Base-by-base conservation (phyloP, 106 monocot species). In the Posidonia australis region DNA sequence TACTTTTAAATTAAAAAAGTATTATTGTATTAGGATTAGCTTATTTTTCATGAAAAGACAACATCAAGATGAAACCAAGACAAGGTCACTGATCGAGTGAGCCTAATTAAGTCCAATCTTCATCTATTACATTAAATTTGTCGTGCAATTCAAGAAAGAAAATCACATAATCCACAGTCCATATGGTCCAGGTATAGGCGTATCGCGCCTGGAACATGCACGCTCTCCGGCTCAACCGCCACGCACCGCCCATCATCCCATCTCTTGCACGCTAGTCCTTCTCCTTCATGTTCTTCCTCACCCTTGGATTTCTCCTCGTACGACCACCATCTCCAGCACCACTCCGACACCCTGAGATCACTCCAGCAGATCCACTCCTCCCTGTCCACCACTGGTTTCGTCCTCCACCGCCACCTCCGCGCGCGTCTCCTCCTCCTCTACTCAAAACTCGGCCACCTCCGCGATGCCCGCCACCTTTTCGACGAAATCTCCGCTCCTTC, bases 391-490 rank as follows among this genome's bases (percentile, higher is more conserved):
- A 60, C 36, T 12, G 36, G 36, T 17, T 42, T 60, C 21, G 7
- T 60, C 60, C 60, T n/a, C 60, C 31, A 60, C 36, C 60, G 36
- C n/a, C 36, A 41, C 41, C 60, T 60, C 18, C 36, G 13, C 28
- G 36, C 60, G 10, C 63, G 23, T 2, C 49, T 71, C 24, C 30
- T 71, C 51, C 13, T 44, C 32, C 13, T 25, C 13, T 72, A 72
- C 54, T 52, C 64, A 54, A 23, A 30, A 14, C 54, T 57, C 54
- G 64, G 63, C 32, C 29, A 60, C 58, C 52, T 75, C 3, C 24
- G 18, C 0, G 21, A 46, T 25, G 70, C 70, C 30, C 70, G 56
- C 1, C 24, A 55, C 74, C 20, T 83, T 72, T 87, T 87, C 69
- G 71, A 60, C 28, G 67, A 61, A 4, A 66, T 70, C 63, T 46